Conservation (phyloP, 805 yeast species). For the Candida dajiaensis region DNA sequence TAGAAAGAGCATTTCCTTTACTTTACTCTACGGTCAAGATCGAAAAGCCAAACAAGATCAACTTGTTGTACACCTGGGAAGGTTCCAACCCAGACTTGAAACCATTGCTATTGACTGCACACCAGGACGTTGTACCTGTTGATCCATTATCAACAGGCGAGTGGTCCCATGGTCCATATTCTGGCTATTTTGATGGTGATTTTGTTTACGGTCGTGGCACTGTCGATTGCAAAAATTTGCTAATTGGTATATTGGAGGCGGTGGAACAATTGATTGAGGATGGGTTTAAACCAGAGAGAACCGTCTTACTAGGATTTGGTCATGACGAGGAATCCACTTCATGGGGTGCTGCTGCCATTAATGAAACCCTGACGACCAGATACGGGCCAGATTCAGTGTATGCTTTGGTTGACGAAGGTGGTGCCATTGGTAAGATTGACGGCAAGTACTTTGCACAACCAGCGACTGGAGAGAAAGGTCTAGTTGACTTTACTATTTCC, state of each 20-base stretch:
- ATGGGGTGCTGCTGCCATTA: conserved; percentile 40
- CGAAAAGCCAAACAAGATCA: conserved; percentile 55
- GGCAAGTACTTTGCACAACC: conserved; percentile 44
- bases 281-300: conserved; percentile 52
- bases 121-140: conserved; percentile 82
- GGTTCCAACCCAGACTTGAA: conserved; percentile 49
- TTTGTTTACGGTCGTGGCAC: conserved; percentile 73
- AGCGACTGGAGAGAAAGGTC: conserved; percentile 59
- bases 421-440: conserved; percentile 26
- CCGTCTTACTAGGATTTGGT: conserved; percentile 61
- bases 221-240: conserved; percentile 64
- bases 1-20: conserved; percentile 49
- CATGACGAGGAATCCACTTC: conserved; percentile 63
- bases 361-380: conserved; percentile 38
- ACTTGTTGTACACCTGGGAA: conserved; percentile 58
- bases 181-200: conserved; percentile 60
- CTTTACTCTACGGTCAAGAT: conserved; percentile 41
- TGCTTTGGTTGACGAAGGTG: conserved; percentile 67
- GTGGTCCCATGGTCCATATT: conserved; percentile 68
- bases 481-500: conserved; percentile 43
- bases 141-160: conserved; percentile 47
- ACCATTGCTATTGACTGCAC: conserved; percentile 72
- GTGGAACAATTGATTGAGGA: conserved; percentile 43
- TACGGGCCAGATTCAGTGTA: conserved; percentile 58
- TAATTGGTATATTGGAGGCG: conserved; percentile 62